These are phyloP conservation scores for Phialophora tarda DNA, from an alignment of 2,329 filamentous ascomycete species.

Conservation along the genomic window DNA sequence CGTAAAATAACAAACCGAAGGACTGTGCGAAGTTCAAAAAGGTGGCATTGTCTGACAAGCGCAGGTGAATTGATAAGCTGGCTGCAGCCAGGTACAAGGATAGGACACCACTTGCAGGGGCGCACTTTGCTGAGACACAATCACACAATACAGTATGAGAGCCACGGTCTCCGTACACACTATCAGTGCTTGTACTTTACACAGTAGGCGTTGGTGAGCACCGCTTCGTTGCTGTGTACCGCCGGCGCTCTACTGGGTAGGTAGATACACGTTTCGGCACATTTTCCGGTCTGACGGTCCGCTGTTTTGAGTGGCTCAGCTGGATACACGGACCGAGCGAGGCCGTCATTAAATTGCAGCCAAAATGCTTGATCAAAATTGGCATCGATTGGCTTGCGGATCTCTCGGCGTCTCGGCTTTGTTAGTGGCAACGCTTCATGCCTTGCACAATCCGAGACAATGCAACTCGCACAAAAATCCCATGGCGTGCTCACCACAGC, in stretches of 20 bases:
- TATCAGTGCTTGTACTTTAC: background rate
- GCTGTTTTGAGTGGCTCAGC: too few species aligned
- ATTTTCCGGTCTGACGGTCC: too few species aligned
- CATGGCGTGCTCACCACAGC: too few species aligned
- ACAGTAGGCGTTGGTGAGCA: background rate
- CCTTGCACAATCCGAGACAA: too few species aligned
- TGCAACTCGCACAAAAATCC: too few species aligned
- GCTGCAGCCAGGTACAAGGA: background rate
- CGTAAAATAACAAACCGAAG: background rate
- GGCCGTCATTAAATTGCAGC: background rate
- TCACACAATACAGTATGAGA: background rate
- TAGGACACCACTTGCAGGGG: too few species aligned
- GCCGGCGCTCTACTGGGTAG: too few species aligned
- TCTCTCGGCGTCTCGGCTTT: background rate
- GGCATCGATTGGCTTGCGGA: constrained; percentile 1
- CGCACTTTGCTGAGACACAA: background rate
- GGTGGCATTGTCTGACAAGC: background rate
- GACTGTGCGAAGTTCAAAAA: background rate
- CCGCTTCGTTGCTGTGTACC: background rate
- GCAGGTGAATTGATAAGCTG: background rate
- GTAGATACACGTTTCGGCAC: too few species aligned
- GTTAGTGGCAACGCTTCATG: too few species aligned
- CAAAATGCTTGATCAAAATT: constrained; percentile 9
- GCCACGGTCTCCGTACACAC: background rate
- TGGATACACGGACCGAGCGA: too few species aligned